Conservation (phyloP, 2,329 filamentous ascomycete species). For the Ophiocordyceps unilateralis region DNA sequence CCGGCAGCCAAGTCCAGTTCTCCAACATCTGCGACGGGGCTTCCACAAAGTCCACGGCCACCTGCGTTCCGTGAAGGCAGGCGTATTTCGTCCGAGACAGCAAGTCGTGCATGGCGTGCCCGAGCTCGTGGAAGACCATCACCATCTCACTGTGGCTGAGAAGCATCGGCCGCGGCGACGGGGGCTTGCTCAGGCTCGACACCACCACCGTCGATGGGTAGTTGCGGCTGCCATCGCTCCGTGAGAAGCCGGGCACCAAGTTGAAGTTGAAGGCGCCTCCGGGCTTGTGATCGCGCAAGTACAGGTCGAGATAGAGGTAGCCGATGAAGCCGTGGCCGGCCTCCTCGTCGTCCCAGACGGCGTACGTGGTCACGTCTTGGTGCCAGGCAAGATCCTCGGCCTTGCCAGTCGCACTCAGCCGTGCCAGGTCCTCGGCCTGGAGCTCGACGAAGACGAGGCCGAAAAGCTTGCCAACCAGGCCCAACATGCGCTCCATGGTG, state of each 20-base stretch:
- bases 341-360: conserved; percentile 61
- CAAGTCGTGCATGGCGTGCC: conserved; percentile 54
- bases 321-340: conserved; percentile 60
- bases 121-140: conserved; percentile 65
- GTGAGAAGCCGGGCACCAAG: conserved; percentile 53
- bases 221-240: conserved; percentile 48
- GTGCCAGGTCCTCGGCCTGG: conserved; percentile 44
- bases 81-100: conserved; percentile 44
- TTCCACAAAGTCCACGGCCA: conserved; percentile 53
- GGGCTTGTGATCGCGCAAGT: conserved; percentile 68
- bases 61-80: conserved; percentile 50
- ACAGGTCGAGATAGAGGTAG: conserved; percentile 69
- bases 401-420: conserved; percentile 48
- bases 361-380: conserved; percentile 66
- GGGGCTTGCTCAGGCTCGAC: conserved; percentile 75
- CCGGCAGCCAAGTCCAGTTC: conserved; percentile 59
- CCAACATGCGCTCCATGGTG: conserved; percentile 61
- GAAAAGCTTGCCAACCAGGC: conserved; percentile 71
- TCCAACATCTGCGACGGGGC: conserved; percentile 58
- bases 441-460: conserved; percentile 65
- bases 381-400: conserved; percentile 65
- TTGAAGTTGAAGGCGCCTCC: conserved; percentile 76
- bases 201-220: conserved; percentile 68
- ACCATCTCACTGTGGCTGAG: conserved; percentile 73
- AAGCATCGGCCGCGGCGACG: conserved; percentile 56